These are phyloP conservation scores for Colletotrichum falcatum DNA, from an alignment of 2,329 filamentous ascomycete species.

Conservation along the genomic window DNA sequence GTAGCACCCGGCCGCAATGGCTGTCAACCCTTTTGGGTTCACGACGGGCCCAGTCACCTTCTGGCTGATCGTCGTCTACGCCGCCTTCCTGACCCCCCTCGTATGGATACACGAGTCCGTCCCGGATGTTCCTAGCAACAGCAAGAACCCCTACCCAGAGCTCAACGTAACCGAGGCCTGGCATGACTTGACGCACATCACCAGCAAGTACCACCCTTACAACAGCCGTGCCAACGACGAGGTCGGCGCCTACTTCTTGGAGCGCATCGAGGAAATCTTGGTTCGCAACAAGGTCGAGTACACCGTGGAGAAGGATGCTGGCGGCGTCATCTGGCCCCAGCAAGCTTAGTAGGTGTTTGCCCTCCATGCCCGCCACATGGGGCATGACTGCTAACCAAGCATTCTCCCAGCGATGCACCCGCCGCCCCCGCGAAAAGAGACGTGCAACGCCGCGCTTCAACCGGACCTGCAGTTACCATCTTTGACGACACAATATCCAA, in stretches of 20 bases:
- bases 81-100: constrained; percentile 79
- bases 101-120: constrained; percentile 82
- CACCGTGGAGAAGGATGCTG: constrained; percentile 52
- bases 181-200: constrained; percentile 83
- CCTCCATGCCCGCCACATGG: too few relatives aligned
- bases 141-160: constrained; percentile 63
- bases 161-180: constrained; percentile 89
- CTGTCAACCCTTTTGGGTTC: constrained; percentile 75
- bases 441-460: constrained; percentile 37
- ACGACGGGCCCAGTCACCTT: constrained; percentile 84
- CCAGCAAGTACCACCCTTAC: constrained; percentile 84
- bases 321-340: constrained; percentile 48
- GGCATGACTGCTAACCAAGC: neutral
- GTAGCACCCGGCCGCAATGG: constrained; percentile 36
- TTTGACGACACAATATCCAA: constrained; percentile 87
- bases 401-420: neutral
- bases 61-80: constrained; percentile 80
- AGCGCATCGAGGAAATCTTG: constrained; percentile 77
- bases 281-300: constrained; percentile 67
- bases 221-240: constrained; percentile 87
- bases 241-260: constrained; percentile 80
- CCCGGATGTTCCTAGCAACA: constrained; percentile 71
- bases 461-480: constrained; percentile 66
- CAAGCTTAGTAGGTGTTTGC: constrained; percentile 37
- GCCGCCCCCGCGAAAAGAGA: neutral